Percentiles rank a stretch among this genome's conserved stretches.
Evolutionary conservation across 768 basidiomycete species (phyloP).

Genomic region (Suillus paluster): DNA sequence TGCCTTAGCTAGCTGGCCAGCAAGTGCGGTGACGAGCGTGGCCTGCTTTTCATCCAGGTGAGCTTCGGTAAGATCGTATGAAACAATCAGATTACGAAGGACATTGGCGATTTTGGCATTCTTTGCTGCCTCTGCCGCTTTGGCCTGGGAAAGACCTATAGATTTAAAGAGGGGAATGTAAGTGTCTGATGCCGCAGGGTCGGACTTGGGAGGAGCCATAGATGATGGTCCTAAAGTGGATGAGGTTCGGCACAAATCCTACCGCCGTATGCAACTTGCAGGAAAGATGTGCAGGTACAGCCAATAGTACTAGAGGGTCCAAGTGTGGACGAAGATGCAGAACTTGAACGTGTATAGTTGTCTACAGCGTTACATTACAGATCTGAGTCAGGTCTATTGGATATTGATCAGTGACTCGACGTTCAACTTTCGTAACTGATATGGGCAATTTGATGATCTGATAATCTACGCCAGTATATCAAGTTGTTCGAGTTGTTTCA

Average conservation of each 20-base stretch:
- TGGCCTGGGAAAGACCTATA: constrained; percentile 75
- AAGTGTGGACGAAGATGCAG: not conserved
- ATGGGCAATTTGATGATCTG: constrained; percentile 6
- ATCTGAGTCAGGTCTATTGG: not conserved
- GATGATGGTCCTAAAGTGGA: not conserved
- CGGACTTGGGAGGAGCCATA: constrained; percentile 6
- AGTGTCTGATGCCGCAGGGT: constrained; percentile 17
- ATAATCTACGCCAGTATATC: not conserved
- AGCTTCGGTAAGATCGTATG: constrained; percentile 46
- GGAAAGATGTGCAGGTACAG: not conserved
- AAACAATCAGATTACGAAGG: constrained; percentile 71
- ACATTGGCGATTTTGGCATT: constrained; percentile 75
- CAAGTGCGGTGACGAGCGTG: constrained; percentile 67
- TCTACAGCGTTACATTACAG: not conserved
- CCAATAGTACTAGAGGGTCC: not conserved
- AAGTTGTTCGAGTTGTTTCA: constrained; percentile 11
- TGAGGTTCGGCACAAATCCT: not conserved
- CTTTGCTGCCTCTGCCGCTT: constrained; percentile 84
- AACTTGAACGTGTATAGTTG: not conserved
- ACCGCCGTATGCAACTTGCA: not conserved
- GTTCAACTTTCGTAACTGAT: constrained; percentile 30
- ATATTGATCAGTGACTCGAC: not conserved
- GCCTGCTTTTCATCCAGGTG: constrained; percentile 82
- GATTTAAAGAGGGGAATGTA: constrained; percentile 61
- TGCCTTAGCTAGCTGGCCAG: constrained; percentile 63